Percentiles rank a stretch among this genome's conserved stretches.
These are phyloP conservation scores for Blastobotrys proliferans DNA, from an alignment of 1,139 yeast species.

Conservation along the genomic window DNA sequence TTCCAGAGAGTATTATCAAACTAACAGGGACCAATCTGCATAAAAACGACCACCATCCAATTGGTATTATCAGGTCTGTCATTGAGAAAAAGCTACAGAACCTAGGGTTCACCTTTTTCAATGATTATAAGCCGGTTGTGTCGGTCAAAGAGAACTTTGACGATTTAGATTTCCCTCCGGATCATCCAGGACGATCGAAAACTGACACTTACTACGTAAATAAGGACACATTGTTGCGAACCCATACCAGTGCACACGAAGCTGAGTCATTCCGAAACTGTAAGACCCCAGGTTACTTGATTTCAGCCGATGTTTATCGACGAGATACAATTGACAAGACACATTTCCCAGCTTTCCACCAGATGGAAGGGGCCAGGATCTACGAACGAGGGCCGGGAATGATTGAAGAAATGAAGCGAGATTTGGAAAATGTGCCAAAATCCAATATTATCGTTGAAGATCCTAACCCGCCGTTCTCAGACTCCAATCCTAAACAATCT, in stretches of 20 bases:
- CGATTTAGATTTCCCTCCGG: slow-evolving; percentile 81
- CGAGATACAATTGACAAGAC: slow-evolving; percentile 94
- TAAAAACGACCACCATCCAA: slow-evolving; percentile 72
- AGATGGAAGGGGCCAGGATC: slow-evolving; percentile 91
- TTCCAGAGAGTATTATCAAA: slow-evolving; percentile 67
- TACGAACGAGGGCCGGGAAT: slow-evolving; percentile 58
- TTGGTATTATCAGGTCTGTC: slow-evolving; percentile 75
- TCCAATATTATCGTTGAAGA: slow-evolving; percentile 73
- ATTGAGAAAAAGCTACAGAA: slow-evolving; percentile 64
- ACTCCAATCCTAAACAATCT: slow-evolving; percentile 71
- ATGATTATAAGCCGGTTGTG: slow-evolving; percentile 79
- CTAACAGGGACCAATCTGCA: slow-evolving; percentile 74
- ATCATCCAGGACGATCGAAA: slow-evolving; percentile 90
- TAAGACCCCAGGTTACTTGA: slow-evolving; percentile 80
- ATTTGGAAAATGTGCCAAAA: slow-evolving; percentile 62
- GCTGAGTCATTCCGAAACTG: slow-evolving; percentile 68
- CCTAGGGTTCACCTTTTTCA: slow-evolving; percentile 74
- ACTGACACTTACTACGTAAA: slow-evolving; percentile 92
- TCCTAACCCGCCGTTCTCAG: slow-evolving; percentile 50
- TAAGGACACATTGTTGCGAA: slow-evolving; percentile 63
- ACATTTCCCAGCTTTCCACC: slow-evolving; percentile 97
- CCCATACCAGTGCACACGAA: slow-evolving; percentile 98
- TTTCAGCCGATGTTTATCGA: slow-evolving; percentile 93
- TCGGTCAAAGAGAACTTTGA: slow-evolving; percentile 83
- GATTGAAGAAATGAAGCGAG: slow-evolving; percentile 47